Percentiles rank a stretch among this genome's conserved stretches.
Conservation (phyloP, 768 basidiomycete species). For the Amanita molliuscula region DNA sequence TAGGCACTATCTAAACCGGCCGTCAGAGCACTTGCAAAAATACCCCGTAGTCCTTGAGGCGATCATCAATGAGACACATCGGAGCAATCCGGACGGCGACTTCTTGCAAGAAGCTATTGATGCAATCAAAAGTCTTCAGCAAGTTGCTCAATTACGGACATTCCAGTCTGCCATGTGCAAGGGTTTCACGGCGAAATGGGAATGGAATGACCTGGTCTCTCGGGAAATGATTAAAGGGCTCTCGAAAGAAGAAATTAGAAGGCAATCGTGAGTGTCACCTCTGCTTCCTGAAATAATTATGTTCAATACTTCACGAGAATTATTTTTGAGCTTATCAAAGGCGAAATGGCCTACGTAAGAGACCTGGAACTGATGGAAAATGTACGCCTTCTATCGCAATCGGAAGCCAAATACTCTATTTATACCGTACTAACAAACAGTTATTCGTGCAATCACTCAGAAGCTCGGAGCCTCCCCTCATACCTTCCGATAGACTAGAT, state of each 20-base stretch:
- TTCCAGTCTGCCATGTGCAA: slow-evolving; percentile 88
- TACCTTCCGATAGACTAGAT: slow-evolving; percentile 58
- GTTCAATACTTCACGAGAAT: slow-evolving; percentile 37
- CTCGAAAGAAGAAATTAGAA: slow-evolving; percentile 66
- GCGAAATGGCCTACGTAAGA: slow-evolving; percentile 91
- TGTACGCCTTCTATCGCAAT: slow-evolving; percentile 32
- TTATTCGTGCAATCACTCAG: slow-evolving; percentile 78
- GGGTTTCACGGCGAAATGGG: slow-evolving; percentile 71
- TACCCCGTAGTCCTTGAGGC: slow-evolving; percentile 83
- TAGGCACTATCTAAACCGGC: slow-evolving; percentile 70
- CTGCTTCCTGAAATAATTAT: neutral
- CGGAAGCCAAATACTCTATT: neutral
- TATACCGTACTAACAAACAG: slow-evolving; percentile 24
- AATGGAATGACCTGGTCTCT: slow-evolving; percentile 85
- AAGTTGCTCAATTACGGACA: slow-evolving; percentile 72
- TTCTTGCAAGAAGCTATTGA: slow-evolving; percentile 77
- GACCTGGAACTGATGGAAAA: slow-evolving; percentile 80
- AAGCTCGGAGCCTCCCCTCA: slow-evolving; percentile 64
- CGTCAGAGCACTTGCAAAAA: slow-evolving; percentile 73
- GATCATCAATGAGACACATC: slow-evolving; percentile 72
- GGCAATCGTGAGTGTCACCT: slow-evolving; percentile 59
- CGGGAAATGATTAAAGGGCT: slow-evolving; percentile 51
- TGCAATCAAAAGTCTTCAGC: slow-evolving; percentile 75
- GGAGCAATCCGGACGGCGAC: slow-evolving; percentile 74
- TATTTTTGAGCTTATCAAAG: slow-evolving; percentile 91